A percentile compares a stretch with the other conserved stretches of the same genome.
These are phyloP conservation scores for Tylopilus orsonianus DNA, from an alignment of 1,284 basidiomycete species.

Conservation along the genomic window DNA sequence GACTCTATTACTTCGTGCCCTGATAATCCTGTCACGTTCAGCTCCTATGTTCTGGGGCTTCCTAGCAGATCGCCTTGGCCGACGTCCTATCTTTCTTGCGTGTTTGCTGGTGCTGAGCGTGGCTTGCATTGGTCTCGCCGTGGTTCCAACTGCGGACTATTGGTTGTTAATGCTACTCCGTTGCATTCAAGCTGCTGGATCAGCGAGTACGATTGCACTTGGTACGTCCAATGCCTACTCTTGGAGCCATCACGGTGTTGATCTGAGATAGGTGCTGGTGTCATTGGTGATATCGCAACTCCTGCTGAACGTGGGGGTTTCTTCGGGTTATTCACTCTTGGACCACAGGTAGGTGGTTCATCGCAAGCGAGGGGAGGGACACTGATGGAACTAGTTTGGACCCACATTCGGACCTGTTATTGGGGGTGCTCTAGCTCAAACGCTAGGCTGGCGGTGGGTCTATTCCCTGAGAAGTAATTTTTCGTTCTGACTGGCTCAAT, in stretches of 20 bases:
- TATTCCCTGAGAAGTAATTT: not conserved
- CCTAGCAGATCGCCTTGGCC: conserved; percentile 54
- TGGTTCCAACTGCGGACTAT: conserved; percentile 57
- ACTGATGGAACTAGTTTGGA: conserved; percentile 39
- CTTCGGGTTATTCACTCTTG: conserved; percentile 47
- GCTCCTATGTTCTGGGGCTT: conserved; percentile 66
- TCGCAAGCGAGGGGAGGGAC: not conserved
- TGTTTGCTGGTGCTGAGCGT: conserved; percentile 52
- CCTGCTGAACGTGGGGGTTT: conserved; percentile 54
- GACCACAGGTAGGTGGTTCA: conserved; percentile 38
- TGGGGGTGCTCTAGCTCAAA: conserved; percentile 57
- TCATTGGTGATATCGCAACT: conserved; percentile 56
- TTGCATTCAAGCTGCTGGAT: conserved; percentile 59
- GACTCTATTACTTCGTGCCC: not conserved
- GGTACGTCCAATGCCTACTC: conserved; percentile 31
- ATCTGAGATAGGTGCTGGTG: conserved; percentile 49
- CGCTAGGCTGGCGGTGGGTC: conserved; percentile 64
- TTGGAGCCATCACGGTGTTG: not conserved
- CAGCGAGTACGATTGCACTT: conserved; percentile 58
- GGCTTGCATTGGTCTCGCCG: conserved; percentile 61
- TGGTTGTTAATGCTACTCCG: conserved; percentile 64
- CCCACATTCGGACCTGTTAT: conserved; percentile 55
- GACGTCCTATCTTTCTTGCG: conserved; percentile 52
- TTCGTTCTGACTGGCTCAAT: conserved; percentile 2
- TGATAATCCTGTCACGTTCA: conserved; percentile 22